Percentiles rank a stretch among this genome's conserved stretches.
These are phyloP conservation scores for Alternaria triticimaculans DNA, from an alignment of 2,329 filamentous ascomycete species.

Conservation along the genomic window DNA sequence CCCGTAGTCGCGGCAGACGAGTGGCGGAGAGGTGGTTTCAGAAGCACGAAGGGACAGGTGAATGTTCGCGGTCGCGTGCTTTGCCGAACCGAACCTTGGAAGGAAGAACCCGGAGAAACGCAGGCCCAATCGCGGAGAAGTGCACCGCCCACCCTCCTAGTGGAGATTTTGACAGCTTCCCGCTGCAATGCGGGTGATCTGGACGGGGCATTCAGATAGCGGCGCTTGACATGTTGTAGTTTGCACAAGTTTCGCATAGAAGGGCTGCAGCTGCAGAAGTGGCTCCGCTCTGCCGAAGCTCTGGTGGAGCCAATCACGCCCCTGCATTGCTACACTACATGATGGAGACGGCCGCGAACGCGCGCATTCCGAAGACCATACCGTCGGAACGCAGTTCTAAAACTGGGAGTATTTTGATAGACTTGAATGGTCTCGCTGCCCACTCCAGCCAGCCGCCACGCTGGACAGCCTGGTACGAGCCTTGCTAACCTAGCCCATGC, in stretches of 20 bases:
- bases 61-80: slow-evolving; percentile 38
- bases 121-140: slow-evolving; percentile 25
- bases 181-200: not conserved
- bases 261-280: slow-evolving; percentile 13
- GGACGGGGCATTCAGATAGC: not conserved
- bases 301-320: slow-evolving; percentile 25
- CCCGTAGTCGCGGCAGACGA: slow-evolving; percentile 21
- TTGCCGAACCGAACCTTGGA: slow-evolving; percentile 29
- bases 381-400: slow-evolving; percentile 33
- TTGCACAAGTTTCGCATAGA: slow-evolving; percentile 15
- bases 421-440: not conserved
- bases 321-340: slow-evolving; percentile 27
- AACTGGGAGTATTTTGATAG: slow-evolving; percentile 20
- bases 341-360: slow-evolving; percentile 32
- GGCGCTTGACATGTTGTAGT: slow-evolving; percentile 17
- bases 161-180: slow-evolving; percentile 13
- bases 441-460: slow-evolving; percentile 7
- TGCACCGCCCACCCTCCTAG: slow-evolving; percentile 18
- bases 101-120: slow-evolving; percentile 29
- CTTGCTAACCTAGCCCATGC: not conserved
- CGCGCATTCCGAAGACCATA: slow-evolving; percentile 40
- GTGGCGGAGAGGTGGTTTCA: slow-evolving; percentile 29
- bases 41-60: slow-evolving; percentile 30
- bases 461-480: not conserved
- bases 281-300: slow-evolving; percentile 26